A percentile compares a stretch with the other conserved stretches of the same genome.
These are phyloP conservation scores for Gaertneriomyces semiglobifer DNA, from an alignment of 192 early-diverging fungal genomes.

Conservation along the genomic window DNA sequence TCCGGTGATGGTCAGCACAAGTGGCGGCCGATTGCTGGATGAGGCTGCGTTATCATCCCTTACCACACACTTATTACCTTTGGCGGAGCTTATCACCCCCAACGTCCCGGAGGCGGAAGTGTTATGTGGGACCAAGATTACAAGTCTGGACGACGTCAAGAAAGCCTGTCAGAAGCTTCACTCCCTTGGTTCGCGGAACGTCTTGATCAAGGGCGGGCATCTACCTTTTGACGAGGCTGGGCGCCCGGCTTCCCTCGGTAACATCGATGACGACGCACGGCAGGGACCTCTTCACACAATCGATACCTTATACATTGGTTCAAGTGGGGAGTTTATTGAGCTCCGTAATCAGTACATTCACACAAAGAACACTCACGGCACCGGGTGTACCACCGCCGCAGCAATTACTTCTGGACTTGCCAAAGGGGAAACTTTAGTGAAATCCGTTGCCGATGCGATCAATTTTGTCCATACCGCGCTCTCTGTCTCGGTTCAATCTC, in stretches of 20 bases:
- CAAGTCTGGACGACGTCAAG: slow-evolving; percentile 58
- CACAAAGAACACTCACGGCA: slow-evolving; percentile 77
- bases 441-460: slow-evolving; percentile 55
- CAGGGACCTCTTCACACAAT: slow-evolving; percentile 25
- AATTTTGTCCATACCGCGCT: slow-evolving; percentile 60
- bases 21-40: slow-evolving; percentile 60
- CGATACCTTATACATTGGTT: slow-evolving; percentile 61
- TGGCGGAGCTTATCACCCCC: slow-evolving; percentile 72
- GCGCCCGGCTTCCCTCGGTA: slow-evolving; percentile 10
- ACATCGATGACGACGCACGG: background rate
- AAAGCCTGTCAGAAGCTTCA: slow-evolving; percentile 55
- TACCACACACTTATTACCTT: slow-evolving; percentile 57
- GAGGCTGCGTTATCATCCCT: slow-evolving; percentile 58
- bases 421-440: slow-evolving; percentile 29
- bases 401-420: slow-evolving; percentile 74
- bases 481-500: too few relatives aligned
- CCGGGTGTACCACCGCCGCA: slow-evolving; percentile 81
- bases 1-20: slow-evolving; percentile 85
- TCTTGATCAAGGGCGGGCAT: slow-evolving; percentile 84
- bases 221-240: slow-evolving; percentile 41
- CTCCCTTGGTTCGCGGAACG: slow-evolving; percentile 50
- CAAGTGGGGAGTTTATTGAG: slow-evolving; percentile 31
- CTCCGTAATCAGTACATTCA: slow-evolving; percentile 57
- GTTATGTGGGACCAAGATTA: slow-evolving; percentile 39
- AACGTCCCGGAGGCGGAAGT: slow-evolving; percentile 81